These are phyloP conservation scores for Candida michaelii DNA, from an alignment of 805 yeast genomes.

Conservation along the genomic window DNA sequence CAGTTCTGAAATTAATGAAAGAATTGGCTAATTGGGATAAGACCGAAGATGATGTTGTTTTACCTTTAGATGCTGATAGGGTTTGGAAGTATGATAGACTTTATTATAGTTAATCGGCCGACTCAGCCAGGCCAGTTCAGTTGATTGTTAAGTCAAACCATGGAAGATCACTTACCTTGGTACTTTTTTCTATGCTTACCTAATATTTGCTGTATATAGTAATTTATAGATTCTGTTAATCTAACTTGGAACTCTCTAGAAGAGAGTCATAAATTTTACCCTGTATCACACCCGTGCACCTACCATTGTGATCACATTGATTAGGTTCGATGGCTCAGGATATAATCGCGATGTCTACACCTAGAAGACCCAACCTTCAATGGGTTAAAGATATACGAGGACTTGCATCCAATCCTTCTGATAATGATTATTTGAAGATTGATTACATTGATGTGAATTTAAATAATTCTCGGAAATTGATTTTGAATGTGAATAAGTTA, in stretches of 20 bases:
- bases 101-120: constrained; percentile 1
- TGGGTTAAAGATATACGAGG: constrained; percentile 18
- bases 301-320: too few relatives aligned
- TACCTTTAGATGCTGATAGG: constrained; percentile 30
- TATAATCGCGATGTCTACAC: too few relatives aligned
- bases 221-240: too few relatives aligned
- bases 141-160: too few relatives aligned
- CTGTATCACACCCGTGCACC: too few relatives aligned
- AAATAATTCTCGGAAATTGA: constrained; percentile 33
- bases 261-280: too few relatives aligned
- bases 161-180: too few relatives aligned
- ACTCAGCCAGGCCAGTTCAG: too few relatives aligned
- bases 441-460: constrained; percentile 36
- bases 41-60: constrained; percentile 16
- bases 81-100: constrained; percentile 38
- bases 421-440: constrained; percentile 28
- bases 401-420: constrained; percentile 15
- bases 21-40: constrained; percentile 31
- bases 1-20: constrained; percentile 33
- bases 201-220: too few relatives aligned
- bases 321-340: too few relatives aligned
- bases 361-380: not conserved
- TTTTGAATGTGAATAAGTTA: constrained; percentile 16
- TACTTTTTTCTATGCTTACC: too few relatives aligned
- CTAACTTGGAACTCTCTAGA: too few relatives aligned